Conservation (phyloP, 352 stramenopile genomes). For the Pseudoperonospora humuli region DNA sequence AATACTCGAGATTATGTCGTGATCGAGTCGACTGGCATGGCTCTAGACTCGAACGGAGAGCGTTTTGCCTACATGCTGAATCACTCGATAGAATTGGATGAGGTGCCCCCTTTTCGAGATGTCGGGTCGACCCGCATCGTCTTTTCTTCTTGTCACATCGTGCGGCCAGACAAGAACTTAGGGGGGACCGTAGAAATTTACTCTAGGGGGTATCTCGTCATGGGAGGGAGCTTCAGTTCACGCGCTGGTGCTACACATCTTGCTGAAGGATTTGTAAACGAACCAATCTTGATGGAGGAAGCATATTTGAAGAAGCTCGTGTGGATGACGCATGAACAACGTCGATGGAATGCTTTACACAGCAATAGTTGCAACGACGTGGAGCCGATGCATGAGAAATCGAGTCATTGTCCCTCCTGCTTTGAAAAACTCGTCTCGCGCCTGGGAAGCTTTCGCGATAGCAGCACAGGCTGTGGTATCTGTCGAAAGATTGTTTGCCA, state of each 20-base stretch:
- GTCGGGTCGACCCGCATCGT: constrained; percentile 24
- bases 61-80: constrained; percentile 29
- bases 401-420: constrained; percentile 25
- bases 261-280: constrained; percentile 29
- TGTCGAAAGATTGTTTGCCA: constrained; percentile 34
- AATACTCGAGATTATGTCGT: constrained; percentile 21
- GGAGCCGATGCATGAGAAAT: too few relatives aligned
- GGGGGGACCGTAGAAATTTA: constrained; percentile 41
- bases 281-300: constrained; percentile 40
- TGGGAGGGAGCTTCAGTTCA: constrained; percentile 21
- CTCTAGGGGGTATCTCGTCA: constrained; percentile 35
- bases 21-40: constrained; percentile 31
- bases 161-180: constrained; percentile 24
- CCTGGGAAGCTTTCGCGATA: too few relatives aligned
- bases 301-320: constrained; percentile 60
- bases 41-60: constrained; percentile 29
- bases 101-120: constrained; percentile 33
- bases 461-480: constrained; percentile 27
- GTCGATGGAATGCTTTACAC: too few relatives aligned
- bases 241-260: constrained; percentile 21
- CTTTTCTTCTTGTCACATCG: constrained; percentile 36
- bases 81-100: constrained; percentile 32
- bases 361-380: constrained; percentile 4
- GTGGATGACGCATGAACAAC: constrained; percentile 39
- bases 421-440: constrained; percentile 33